A percentile compares a stretch with the other conserved stretches of the same genome.
Evolutionary conservation across 2,329 filamentous ascomycete species (phyloP).

Genomic region (Immersiporthe knoxdaviesiana): DNA sequence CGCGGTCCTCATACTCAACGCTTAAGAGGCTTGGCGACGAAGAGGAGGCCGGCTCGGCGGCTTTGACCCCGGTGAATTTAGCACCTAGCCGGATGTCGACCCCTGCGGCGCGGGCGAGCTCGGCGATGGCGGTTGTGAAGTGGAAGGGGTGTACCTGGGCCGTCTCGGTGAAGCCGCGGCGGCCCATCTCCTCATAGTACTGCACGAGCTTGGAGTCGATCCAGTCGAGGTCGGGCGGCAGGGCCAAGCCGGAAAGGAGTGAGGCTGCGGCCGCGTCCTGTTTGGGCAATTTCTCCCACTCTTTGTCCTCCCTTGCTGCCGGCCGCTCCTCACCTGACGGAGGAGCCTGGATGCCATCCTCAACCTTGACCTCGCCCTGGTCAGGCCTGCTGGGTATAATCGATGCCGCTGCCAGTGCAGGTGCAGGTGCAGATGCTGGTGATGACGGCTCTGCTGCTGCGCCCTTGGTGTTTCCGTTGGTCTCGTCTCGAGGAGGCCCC

Average conservation of each 20-base stretch:
- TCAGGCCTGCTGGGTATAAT: background rate
- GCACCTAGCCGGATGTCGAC: slow-evolving; percentile 69
- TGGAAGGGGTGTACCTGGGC: slow-evolving; percentile 92
- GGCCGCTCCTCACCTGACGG: slow-evolving; percentile 25
- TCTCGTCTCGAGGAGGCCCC: background rate
- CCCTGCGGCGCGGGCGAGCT: slow-evolving; percentile 71
- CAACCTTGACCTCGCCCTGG: slow-evolving; percentile 6
- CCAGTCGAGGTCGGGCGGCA: slow-evolving; percentile 86
- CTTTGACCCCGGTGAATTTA: slow-evolving; percentile 66
- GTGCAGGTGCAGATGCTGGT: background rate
- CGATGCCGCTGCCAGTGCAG: background rate
- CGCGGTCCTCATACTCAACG: slow-evolving; percentile 62
- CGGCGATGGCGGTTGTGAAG: slow-evolving; percentile 84
- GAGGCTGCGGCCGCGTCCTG: slow-evolving; percentile 53
- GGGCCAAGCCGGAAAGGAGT: slow-evolving; percentile 57
- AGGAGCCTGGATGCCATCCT: slow-evolving; percentile 15
- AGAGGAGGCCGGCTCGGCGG: slow-evolving; percentile 32
- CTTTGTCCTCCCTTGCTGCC: slow-evolving; percentile 42
- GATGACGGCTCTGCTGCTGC: slow-evolving; percentile 2
- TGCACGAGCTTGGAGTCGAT: slow-evolving; percentile 68
- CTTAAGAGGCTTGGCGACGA: slow-evolving; percentile 51
- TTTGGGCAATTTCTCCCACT: slow-evolving; percentile 66
- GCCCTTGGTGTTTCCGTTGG: slow-evolving; percentile 9
- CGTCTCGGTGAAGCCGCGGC: slow-evolving; percentile 69
- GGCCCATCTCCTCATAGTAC: slow-evolving; percentile 81